Percentiles rank a stretch among this genome's conserved stretches.
Conservation (phyloP, 495 filamentous ascomycete genomes). For the Xylona heveae region DNA sequence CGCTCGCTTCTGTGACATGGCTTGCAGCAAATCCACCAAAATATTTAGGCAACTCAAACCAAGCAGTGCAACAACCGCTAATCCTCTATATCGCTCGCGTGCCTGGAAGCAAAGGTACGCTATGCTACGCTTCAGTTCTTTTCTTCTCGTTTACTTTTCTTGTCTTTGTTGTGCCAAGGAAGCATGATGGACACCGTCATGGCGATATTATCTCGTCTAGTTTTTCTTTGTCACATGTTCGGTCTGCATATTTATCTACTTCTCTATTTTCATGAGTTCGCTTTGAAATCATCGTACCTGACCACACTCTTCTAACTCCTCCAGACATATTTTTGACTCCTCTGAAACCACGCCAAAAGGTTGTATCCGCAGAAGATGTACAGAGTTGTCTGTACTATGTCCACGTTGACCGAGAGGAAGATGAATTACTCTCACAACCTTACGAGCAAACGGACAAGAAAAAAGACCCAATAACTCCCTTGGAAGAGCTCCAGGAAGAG, state of each 20-base stretch:
- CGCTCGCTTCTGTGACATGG: slow-evolving; percentile 54
- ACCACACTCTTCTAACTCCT: no score
- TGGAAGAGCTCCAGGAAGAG: no score
- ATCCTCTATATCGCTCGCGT: slow-evolving; percentile 82
- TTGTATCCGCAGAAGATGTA: slow-evolving; percentile 73
- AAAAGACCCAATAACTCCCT: slow-evolving; percentile 24
- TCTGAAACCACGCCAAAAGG: slow-evolving; percentile 65
- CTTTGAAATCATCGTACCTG: no score
- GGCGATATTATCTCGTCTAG: no score
- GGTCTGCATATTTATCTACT: slow-evolving; percentile 5
- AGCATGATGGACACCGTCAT: no score
- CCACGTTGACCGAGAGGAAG: slow-evolving; percentile 48
- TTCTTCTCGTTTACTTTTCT: no score
- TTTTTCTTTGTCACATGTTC: slow-evolving; percentile 1
- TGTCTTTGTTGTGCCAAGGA: no score
- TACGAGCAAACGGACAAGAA: slow-evolving; percentile 19
- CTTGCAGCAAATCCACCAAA: slow-evolving; percentile 72
- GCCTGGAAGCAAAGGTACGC: slow-evolving; percentile 67
- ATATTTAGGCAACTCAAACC: slow-evolving; percentile 56
- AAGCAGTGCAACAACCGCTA: slow-evolving; percentile 39
- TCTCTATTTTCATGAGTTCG: no score
- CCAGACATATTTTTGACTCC: slow-evolving; percentile 92
- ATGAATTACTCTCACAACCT: slow-evolving; percentile 28
- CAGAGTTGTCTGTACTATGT: slow-evolving; percentile 77
- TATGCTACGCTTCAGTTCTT: no score